Base-by-base conservation (phyloP, 2,329 filamentous ascomycete genomes). In the Phyllosticta paracitricarpa region DNA sequence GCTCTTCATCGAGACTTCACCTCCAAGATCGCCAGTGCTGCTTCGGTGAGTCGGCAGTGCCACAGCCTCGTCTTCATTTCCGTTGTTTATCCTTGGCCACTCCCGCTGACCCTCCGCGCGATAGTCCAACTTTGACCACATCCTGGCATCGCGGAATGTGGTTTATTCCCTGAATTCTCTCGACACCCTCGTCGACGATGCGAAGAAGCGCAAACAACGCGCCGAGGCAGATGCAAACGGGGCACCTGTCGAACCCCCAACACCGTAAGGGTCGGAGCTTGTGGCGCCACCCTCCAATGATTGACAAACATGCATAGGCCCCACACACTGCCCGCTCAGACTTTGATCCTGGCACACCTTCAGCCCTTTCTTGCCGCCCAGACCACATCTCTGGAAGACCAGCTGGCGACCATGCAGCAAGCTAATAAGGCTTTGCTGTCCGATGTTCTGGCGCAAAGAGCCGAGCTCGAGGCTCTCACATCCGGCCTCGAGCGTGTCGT, bases 131-230 rank as follows among this genome's bases (percentile, higher is more conserved):
- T 87, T 87, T 69, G 82, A 85, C n/a, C 78, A 79, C 55, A 83
- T 87, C 61, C 66, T 86, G 63, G 70, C 70, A 30, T 81, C 85
- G 66, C 72, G 83, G 58, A 76, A 82, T 62, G 83, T 84, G 1
- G 76, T 87, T 5, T 70, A 75, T 63, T 78, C 81, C 24, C 72
- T 87, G 64, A 87, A 87, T 69, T 82, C 83, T 61, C 73, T 87
- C 64, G 84, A 87, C 68, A 74, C 78, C 48, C 73, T 85, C 64
- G 79, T 87, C 28, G 79, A 79, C 28, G 84, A 86, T 64, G 84
- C 84, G 10, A 80, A 78, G 66, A 70, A 72, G 65, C 75, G 83
- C 65, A 83, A 78, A 70, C 77, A 77, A 59, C 70, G 68, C 57
- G 75, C 73, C 1, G 67, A 77, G 69, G 68, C 70, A 58, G 63